Base-by-base conservation (phyloP, 305 asterid species). In the Fraxinus platypoda region DNA sequence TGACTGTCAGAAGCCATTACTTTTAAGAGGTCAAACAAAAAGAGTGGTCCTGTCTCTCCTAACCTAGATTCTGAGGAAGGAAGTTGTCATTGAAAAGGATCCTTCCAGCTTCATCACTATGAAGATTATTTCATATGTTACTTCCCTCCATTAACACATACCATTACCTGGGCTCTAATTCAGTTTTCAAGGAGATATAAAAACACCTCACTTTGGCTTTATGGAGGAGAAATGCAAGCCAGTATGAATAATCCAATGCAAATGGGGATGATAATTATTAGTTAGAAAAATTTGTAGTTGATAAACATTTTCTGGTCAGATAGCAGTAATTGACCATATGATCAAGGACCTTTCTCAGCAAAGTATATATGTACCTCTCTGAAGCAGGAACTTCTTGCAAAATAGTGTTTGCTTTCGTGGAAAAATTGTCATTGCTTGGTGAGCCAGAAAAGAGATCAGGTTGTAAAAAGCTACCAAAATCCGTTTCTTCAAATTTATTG, bases 291-390 rank as follows among this genome's bases (percentile, higher is more conserved):
- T 52, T 70, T 64, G 68, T 28, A 35, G 71, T 12, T 12, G 13
- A 62, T n/a, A 70, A n/a, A 71, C 28, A 80, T 62, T 33, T 83
- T 81, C 30, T 31, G 43, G 77, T 38, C 80, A 54, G 35, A 62
- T 49, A 82, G 35, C 43, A 88, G 84, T 72, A 84, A 77, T 37
- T 68, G 23, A 21, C 23, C 28, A 73, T 57, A 77, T 70, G 54
- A 54, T 46, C 75, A 76, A 70, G 79, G 71, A 76, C 35, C 34
- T 74, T 9, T 49, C 23, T 41, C 75, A 74, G 77, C 33, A 81
- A 76, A 81, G 81, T 13, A 83, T 75, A 41, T 25, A 46, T 85
- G 59, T 79, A 94, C 97, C 98, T 89, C 87, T 82, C 73, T 79
- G 89, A 81, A 75, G 90, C 78, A 87, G 85, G 85, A 86, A 54